Base-by-base conservation (phyloP, 768 basidiomycete genomes). In the Boletales sp. region DNA sequence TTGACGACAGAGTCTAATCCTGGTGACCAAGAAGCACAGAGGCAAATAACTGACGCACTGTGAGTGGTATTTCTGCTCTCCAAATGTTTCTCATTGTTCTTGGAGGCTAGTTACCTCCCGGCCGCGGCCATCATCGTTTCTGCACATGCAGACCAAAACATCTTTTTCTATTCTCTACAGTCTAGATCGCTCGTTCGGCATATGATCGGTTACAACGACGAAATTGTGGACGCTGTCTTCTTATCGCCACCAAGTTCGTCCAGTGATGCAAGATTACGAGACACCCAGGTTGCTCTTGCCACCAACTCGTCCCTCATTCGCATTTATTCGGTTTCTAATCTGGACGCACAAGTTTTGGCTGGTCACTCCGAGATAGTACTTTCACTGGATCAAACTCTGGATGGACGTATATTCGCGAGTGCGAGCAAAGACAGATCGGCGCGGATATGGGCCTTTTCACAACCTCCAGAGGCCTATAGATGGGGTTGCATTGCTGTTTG, bases 271-370 rank as follows among this genome's bases (percentile, higher is more conserved):
- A 48, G 56, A 36, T 53, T 61, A 19, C 64, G 63, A 45, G 90
- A 94, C 65, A 78, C 83, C 2, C 86, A 90, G 59, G 72, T 98
- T 30, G 97, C 95, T 17, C 75, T 99, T 17, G 95, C 95, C n/a
- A 95, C 97, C 36, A 99, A 99, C 68, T 98, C 97, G 1, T 90
- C 93, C 21, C 80, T 97, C 29, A 89, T 99, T 55, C 89, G 94
- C 19, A 72, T 99, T 3, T 99, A 98, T 70, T 83, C 86, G 3
- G 77, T 83, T 2, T 64, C 78, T 29, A 79, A 81, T 8, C 77
- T 92, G 47, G 90, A 97, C 71, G 87, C 90, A 2, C 84, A 90
- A 19, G 77, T 98, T 7, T 76, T 99, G 30, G 77, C 86, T 21
- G 94, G 94, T 2, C 97, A 99, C 68, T 80, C 79, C 15, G 94